A percentile compares a stretch with the other conserved stretches of the same genome.
phyloP scores from a whole-genome alignment of 345 rosid genomes.

The Corchorus olitorius region DNA sequence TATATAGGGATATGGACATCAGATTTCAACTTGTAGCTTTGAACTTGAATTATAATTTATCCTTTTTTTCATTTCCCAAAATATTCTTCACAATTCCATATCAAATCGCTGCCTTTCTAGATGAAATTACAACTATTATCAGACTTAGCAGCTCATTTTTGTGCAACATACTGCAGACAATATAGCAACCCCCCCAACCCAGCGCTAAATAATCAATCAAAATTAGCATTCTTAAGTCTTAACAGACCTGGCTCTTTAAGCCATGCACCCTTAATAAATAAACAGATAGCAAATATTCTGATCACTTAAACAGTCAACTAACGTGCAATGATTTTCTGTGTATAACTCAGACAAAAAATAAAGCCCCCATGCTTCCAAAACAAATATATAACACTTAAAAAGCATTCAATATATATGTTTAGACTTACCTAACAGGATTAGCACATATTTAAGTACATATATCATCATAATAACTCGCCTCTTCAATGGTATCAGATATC shows the following conservation, averaged over 20 bases:
- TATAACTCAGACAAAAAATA: not conserved
- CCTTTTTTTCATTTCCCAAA: not conserved
- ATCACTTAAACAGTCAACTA: not conserved
- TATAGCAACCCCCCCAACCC: no score
- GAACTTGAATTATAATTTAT: not conserved
- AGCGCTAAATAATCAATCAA: not conserved
- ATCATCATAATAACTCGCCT: not conserved
- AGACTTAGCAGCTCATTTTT: not conserved
- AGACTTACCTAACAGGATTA: not conserved
- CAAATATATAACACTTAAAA: constrained; percentile 8
- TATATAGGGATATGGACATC: not conserved
- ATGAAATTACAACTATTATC: constrained; percentile 1
- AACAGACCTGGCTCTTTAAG: not conserved
- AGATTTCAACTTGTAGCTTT: not conserved
- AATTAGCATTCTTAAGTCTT: not conserved
- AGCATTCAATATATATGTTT: not conserved
- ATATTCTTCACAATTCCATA: constrained; percentile 6
- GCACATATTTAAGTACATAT: not conserved
- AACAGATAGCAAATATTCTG: not conserved
- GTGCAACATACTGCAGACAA: not conserved
- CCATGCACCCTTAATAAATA: not conserved
- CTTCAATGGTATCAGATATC: not conserved
- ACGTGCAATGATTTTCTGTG: not conserved
- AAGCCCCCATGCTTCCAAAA: not conserved
- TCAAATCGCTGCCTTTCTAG: not conserved